Base-by-base conservation (phyloP, 257 asterid species). In the Lycium ferocissimum region DNA sequence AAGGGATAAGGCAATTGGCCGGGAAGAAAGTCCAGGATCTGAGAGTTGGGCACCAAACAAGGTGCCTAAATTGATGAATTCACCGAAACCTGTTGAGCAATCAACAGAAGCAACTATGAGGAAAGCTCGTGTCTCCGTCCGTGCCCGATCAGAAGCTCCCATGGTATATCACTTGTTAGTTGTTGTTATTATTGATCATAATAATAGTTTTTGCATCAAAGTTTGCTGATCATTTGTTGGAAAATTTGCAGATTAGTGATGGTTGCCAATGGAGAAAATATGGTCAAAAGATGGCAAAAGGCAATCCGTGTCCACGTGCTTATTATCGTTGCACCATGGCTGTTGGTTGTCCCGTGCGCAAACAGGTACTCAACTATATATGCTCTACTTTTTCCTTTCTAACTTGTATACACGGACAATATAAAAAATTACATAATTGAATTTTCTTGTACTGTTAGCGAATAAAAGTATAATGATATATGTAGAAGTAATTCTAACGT, bases 81-180 rank as follows among this genome's bases (percentile, higher is more conserved):
- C 85, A 26, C 7, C 92, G 1, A 93, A 91, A 62, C 83, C 91
- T 6, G 67, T 84, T 33, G 95, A 91, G 1, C 96, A 94, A 76
- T 80, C 93, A 1, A 18, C 90, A 0, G 98, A 93, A 58, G 95
- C 98, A 10, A 93, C 98, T 87, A 97, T 94, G 97, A 89, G 96
- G 85, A 97, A 95, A 85, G 97, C 97, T 2, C 99, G 99, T n/a
- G 99, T 97, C 70, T 97, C 99, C 1, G 98, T 97, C 35, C 97
- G 99, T 37, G 99, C 98, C 8, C 95, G 99, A 67, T 97, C 99
- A 0, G 99, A 97, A 92, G 98, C 99, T 83, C 95, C 97, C 87
- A 91, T 91, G 97, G 97, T 92, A 76, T 56, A 0, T 75, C 14
- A 10, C 26, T 9, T 43, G 33, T 26, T 26, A 26, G 33, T 26